phyloP scores from a whole-genome alignment of 768 basidiomycete genomes.

The Psilocybe sp. region DNA sequence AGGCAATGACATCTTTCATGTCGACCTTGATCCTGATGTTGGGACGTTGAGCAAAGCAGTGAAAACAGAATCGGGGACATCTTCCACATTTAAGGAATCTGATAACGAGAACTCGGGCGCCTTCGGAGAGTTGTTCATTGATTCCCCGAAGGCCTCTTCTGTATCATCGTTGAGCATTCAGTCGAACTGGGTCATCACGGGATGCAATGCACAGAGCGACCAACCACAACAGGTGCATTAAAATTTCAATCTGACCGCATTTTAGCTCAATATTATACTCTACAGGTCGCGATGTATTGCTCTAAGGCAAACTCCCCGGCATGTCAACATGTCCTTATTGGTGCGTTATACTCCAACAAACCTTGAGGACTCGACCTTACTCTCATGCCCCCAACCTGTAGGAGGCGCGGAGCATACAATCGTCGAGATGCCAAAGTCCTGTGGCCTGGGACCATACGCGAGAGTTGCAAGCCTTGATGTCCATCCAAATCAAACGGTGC shows the following conservation, averaged over 20 bases:
- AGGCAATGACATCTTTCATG: slow-evolving; percentile 14
- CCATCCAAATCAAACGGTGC: slow-evolving; percentile 16
- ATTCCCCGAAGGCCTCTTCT: slow-evolving; percentile 20
- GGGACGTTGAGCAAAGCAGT: not conserved
- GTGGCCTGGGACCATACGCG: slow-evolving; percentile 25
- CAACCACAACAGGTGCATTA: slow-evolving; percentile 15
- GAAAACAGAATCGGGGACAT: slow-evolving; percentile 1
- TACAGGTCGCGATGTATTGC: slow-evolving; percentile 21
- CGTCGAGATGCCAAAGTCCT: slow-evolving; percentile 18
- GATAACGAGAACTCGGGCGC: not conserved
- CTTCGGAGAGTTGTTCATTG: slow-evolving; percentile 21
- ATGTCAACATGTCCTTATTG: slow-evolving; percentile 22
- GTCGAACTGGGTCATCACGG: slow-evolving; percentile 21
- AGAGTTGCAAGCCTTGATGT: slow-evolving; percentile 16
- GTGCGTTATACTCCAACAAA: too few species aligned
- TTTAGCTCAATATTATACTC: not conserved
- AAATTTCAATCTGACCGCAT: too few species aligned
- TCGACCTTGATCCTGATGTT: slow-evolving; percentile 18
- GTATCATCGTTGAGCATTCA: slow-evolving; percentile 18
- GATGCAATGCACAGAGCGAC: slow-evolving; percentile 16
- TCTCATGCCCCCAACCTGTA: too few species aligned
- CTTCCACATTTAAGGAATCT: not conserved
- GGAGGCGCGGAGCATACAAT: slow-evolving; percentile 23
- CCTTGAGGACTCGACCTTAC: too few species aligned
- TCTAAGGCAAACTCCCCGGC: slow-evolving; percentile 11